phyloP scores from a whole-genome alignment of 305 asterid species.

The Solanum hybrid region DNA sequence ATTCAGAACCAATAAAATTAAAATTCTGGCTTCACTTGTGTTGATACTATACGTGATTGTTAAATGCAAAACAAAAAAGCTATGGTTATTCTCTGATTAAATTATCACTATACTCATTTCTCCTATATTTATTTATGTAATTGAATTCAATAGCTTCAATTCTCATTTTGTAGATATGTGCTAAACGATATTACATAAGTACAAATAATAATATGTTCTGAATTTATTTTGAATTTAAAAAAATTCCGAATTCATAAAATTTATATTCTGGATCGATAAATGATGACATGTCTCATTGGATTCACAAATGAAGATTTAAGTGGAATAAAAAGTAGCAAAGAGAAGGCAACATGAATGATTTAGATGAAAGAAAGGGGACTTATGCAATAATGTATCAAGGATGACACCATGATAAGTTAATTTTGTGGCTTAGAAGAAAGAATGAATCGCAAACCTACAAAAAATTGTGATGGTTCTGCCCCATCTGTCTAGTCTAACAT shows the following conservation, averaged over 20 bases:
- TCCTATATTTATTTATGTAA: background rate
- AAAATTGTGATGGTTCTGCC: background rate
- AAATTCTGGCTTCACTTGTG: fast-evolving
- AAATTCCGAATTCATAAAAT: background rate
- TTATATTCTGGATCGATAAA: background rate
- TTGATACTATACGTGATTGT: background rate
- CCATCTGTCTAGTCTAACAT: background rate
- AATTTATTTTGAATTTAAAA: background rate
- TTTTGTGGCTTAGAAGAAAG: background rate
- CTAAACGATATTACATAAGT: background rate
- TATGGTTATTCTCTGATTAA: background rate
- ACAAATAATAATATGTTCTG: background rate
- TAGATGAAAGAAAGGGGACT: background rate
- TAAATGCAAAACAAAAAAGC: background rate
- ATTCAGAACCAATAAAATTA: too few species aligned
- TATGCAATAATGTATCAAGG: background rate
- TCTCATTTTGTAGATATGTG: background rate
- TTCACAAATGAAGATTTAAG: background rate
- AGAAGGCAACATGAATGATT: background rate
- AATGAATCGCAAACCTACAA: background rate
- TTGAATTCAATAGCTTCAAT: too few species aligned
- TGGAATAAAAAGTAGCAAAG: background rate
- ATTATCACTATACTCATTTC: background rate
- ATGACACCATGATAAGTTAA: background rate
- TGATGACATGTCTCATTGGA: background rate